Percentiles rank a stretch among this genome's conserved stretches.
These are phyloP conservation scores for Anthracocystis setariae DNA, from an alignment of 1,284 basidiomycete genomes.

Conservation along the genomic window DNA sequence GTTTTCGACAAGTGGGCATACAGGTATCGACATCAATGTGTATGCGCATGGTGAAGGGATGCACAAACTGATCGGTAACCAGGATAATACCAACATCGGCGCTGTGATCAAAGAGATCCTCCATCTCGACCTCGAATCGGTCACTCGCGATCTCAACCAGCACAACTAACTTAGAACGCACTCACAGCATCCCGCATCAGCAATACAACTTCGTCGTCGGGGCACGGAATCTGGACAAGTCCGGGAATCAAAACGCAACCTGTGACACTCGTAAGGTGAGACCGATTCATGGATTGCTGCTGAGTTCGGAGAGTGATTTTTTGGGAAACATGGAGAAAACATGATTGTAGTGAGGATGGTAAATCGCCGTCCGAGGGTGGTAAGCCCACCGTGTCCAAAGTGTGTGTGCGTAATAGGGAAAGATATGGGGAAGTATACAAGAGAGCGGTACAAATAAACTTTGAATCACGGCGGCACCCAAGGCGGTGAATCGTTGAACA, in stretches of 20 bases:
- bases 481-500: constrained; percentile 6
- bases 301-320: constrained; percentile 9
- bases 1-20: constrained; percentile 69
- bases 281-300: constrained; percentile 33
- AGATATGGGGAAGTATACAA: constrained; percentile 25
- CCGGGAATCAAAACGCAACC: too few species aligned
- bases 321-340: not conserved
- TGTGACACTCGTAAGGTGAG: not conserved
- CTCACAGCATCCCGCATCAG: not conserved
- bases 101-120: constrained; percentile 52
- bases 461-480: not conserved
- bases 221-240: not conserved
- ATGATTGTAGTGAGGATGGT: constrained; percentile 6
- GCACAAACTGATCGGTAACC: constrained; percentile 62
- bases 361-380: not conserved
- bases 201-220: not conserved
- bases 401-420: constrained; percentile 5
- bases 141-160: constrained; percentile 46
- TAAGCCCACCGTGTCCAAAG: constrained; percentile 2
- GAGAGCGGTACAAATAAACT: constrained; percentile 2
- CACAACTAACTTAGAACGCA: not conserved
- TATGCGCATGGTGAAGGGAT: constrained; percentile 65
- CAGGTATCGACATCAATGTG: constrained; percentile 69
- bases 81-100: constrained; percentile 68
- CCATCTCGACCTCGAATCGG: constrained; percentile 53